phyloP scores from a whole-genome alignment of 2,329 filamentous ascomycete species.

The Ceratocystis variospora region DNA sequence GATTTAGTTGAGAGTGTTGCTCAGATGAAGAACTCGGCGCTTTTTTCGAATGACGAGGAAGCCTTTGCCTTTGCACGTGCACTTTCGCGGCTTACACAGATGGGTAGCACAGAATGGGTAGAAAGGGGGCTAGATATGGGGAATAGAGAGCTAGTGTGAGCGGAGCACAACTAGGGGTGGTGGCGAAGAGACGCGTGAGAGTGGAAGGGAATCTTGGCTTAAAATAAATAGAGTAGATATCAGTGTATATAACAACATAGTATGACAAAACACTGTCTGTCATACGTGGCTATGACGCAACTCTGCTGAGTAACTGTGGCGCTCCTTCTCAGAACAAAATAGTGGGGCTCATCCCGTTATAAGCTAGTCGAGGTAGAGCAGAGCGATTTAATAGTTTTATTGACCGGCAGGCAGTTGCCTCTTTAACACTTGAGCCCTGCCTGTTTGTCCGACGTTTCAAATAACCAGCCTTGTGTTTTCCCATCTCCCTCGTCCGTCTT shows the following conservation, averaged over 20 bases:
- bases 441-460: slow-evolving; percentile 3
- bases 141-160: slow-evolving; percentile 47
- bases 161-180: slow-evolving; percentile 45
- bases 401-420: neutral
- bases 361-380: neutral
- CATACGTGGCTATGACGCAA: neutral
- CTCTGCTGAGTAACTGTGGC: neutral
- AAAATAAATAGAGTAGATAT: neutral
- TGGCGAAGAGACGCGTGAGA: neutral
- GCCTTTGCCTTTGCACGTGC: slow-evolving; percentile 90
- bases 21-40: slow-evolving; percentile 67
- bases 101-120: slow-evolving; percentile 92
- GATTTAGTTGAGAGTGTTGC: slow-evolving; percentile 74
- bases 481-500: slow-evolving; percentile 13
- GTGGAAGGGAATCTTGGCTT: neutral
- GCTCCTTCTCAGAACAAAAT: neutral
- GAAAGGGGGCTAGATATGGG: slow-evolving; percentile 63
- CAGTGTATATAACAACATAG: too few species aligned
- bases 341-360: too few species aligned
- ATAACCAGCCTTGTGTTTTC: slow-evolving; percentile 9
- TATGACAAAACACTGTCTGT: too few species aligned
- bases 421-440: neutral
- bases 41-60: slow-evolving; percentile 93
- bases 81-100: slow-evolving; percentile 70
- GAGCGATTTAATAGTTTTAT: neutral